Evolutionary conservation across 2,329 filamentous ascomycete species (phyloP).

Genomic region (Alternaria sp.): DNA sequence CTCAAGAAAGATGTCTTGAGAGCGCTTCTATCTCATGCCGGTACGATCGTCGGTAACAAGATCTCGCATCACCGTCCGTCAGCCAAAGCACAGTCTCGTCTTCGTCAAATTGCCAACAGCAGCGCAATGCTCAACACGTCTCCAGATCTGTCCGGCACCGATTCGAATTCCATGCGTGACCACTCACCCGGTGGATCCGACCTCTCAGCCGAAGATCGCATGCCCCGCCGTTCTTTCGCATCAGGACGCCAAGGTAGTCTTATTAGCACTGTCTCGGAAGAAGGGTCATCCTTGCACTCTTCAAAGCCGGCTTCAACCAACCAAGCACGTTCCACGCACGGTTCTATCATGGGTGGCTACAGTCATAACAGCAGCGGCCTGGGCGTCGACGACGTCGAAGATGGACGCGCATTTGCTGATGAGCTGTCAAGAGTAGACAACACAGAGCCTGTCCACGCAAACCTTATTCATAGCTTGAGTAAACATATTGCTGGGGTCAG

Average conservation of each 20-base stretch:
- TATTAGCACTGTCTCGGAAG: slow-evolving; percentile 43
- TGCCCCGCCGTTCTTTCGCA: slow-evolving; percentile 40
- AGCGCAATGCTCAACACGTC: slow-evolving; percentile 66
- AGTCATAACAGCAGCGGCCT: slow-evolving; percentile 22
- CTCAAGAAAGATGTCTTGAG: slow-evolving; percentile 95
- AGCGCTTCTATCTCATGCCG: slow-evolving; percentile 92
- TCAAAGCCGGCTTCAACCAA: slow-evolving; percentile 22
- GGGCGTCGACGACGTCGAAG: slow-evolving; percentile 34
- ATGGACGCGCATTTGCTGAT: slow-evolving; percentile 47
- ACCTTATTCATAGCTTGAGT: slow-evolving; percentile 44
- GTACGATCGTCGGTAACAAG: slow-evolving; percentile 97
- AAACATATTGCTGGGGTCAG: slow-evolving; percentile 43
- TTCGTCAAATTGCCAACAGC: slow-evolving; percentile 84
- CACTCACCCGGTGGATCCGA: slow-evolving; percentile 43
- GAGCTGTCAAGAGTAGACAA: slow-evolving; percentile 47
- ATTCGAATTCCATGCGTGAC: slow-evolving; percentile 43
- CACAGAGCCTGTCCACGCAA: slow-evolving; percentile 45
- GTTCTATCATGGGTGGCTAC: slow-evolving; percentile 35
- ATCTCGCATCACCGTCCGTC: slow-evolving; percentile 87
- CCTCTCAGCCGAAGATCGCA: slow-evolving; percentile 29
- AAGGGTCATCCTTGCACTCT: slow-evolving; percentile 29
- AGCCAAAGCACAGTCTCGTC: slow-evolving; percentile 77
- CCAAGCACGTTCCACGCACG: slow-evolving; percentile 31
- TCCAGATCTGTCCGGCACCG: slow-evolving; percentile 44
- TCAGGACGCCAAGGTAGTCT: slow-evolving; percentile 41